These are phyloP conservation scores for Solanum hybrid DNA, from an alignment of 305 asterid genomes.

Conservation along the genomic window DNA sequence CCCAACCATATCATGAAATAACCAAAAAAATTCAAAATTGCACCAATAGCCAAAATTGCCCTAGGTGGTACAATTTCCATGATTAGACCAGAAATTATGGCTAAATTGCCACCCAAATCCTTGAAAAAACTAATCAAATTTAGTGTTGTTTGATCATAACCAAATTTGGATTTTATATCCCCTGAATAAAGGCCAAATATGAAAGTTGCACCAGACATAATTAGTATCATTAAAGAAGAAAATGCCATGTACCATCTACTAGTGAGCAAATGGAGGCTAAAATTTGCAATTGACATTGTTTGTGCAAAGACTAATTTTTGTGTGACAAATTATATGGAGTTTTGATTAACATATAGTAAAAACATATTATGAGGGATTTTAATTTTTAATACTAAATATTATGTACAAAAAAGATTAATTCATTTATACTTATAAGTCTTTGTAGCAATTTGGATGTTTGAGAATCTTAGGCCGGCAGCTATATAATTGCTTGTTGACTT, in stretches of 20 bases:
- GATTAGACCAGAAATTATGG: conserved; percentile 40
- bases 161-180: conserved; percentile 41
- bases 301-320: not conserved
- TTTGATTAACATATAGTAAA: not conserved
- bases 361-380: not conserved
- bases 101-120: conserved; percentile 56
- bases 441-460: not conserved
- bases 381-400: not conserved
- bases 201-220: conserved; percentile 56
- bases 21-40: conserved; percentile 44
- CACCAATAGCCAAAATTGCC: conserved; percentile 50
- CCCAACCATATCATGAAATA: conserved; percentile 57
- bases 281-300: not conserved
- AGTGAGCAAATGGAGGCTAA: conserved; percentile 12
- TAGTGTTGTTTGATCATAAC: conserved; percentile 50
- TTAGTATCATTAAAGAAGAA: conserved; percentile 40
- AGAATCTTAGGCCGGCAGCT: not conserved
- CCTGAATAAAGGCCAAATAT: conserved; percentile 51
- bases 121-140: conserved; percentile 55
- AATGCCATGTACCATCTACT: conserved; percentile 54
- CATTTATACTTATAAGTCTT: not conserved
- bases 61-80: conserved; percentile 53
- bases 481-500: not conserved
- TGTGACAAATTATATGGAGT: not conserved
- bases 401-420: not conserved